Evolutionary conservation across 768 basidiomycete species (phyloP), one percentile per base, ranked within the genome.

Genomic region (Rhodotorula graminis): DNA sequence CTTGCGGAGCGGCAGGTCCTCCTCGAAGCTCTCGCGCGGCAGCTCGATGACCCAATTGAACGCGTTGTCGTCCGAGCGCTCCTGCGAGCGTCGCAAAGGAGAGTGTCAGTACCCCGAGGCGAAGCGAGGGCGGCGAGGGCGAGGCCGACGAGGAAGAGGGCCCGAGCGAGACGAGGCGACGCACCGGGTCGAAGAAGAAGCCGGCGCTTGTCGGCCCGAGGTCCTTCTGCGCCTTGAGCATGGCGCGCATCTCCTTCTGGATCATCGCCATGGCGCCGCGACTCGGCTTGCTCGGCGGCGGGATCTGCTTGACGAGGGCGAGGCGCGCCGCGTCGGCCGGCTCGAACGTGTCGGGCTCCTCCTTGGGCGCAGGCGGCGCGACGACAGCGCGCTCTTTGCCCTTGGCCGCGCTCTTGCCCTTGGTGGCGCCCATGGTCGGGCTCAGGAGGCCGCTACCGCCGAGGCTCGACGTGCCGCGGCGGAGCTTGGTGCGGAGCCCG

Each of bases 151-250:
- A 21, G 21, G 10, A 10, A 18, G 12, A 59, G 2, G 9, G 25
- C 31, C 16, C 2, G 18, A 23, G 23, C 16, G 1, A 67, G 37
- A 37, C 37, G 37, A 37, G 37, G 37, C 37, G 37, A 37, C 69
- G 58, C 25, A 70, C 87, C 27, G 84, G 85, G 21, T 88, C 85
- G 80, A 90, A 83, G 78, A 87, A 89, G 87, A 89, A 90, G 19
- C 89, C 90, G 2, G 90, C 81, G 68, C 87, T 85, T 62, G 81
- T 84, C 61, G 86, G 78, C 59, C 84, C 81, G 19, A 82, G 82
- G 19, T 74, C 77, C 16, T 85, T 83, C 79, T 90, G 88, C 75
- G 87, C 87, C 70, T 82, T 86, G 63, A 90, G 78, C 84, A 88
- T 87, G 27, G 83, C 77, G 70, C 83, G 86, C 58, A 89, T 81